Percentiles rank a stretch among this genome's conserved stretches.
phyloP scores from a whole-genome alignment of 2,329 filamentous ascomycete species.

The Diaporthe helianthi region DNA sequence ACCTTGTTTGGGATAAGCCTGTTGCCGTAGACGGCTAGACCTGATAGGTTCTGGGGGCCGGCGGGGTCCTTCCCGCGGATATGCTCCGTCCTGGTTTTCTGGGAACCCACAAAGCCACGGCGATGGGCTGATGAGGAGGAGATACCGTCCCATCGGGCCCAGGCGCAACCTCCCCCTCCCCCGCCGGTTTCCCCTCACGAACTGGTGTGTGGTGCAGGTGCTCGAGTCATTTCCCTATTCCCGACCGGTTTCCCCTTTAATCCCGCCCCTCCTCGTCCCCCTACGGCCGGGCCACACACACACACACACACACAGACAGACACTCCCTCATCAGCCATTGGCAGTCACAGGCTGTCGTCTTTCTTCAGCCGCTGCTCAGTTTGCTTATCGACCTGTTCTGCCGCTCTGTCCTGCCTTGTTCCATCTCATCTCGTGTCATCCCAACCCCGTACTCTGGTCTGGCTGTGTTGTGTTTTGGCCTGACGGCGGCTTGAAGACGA shows the following conservation, averaged over 20 bases:
- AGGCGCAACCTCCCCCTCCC: too few species aligned
- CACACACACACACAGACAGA: too few species aligned
- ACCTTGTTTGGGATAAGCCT: constrained; percentile 5
- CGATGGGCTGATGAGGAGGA: background rate
- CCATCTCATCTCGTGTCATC: constrained; percentile 5
- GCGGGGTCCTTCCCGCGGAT: background rate
- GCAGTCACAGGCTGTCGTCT: background rate
- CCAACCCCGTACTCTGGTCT: background rate
- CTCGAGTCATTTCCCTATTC: constrained; percentile 26
- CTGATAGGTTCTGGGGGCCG: background rate
- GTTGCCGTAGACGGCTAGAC: background rate
- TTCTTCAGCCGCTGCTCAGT: background rate
- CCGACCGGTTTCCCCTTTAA: constrained; percentile 18
- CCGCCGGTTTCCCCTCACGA: constrained; percentile 14
- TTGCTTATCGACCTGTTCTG: constrained; percentile 7
- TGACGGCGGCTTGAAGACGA: background rate
- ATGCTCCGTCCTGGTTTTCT: background rate
- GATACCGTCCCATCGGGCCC: background rate
- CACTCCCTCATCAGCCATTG: background rate
- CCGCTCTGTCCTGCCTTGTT: background rate
- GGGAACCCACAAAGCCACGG: background rate
- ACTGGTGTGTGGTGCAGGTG: constrained; percentile 9
- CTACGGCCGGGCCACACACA: background rate
- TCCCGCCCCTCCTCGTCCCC: constrained; percentile 10
- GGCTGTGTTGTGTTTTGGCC: background rate